Evolutionary conservation across 2,329 filamentous ascomycete species (phyloP).

Genomic region (Colletotrichum agaves): DNA sequence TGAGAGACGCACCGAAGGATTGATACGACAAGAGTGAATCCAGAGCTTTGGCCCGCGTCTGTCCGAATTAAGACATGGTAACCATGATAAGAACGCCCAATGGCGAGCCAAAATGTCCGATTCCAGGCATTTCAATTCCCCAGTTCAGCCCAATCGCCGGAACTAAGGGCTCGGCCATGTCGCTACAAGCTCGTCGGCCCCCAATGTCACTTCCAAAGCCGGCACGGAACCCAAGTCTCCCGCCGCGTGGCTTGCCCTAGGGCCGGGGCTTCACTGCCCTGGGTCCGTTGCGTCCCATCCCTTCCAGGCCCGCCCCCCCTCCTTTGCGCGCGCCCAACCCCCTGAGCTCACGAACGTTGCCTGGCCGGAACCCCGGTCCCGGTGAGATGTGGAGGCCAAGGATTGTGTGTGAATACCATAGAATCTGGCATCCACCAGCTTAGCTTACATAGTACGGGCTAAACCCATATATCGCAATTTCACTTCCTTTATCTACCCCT

Average conservation of each 20-base stretch:
- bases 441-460: no score
- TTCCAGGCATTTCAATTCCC: background rate
- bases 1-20: background rate
- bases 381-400: conserved; percentile 13
- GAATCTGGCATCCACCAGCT: no score
- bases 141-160: conserved; percentile 15
- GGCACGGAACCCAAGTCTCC: conserved; percentile 10
- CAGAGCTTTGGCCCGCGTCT: background rate
- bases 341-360: conserved; percentile 2
- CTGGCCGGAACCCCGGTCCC: conserved; percentile 21
- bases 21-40: background rate
- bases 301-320: no score
- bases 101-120: conserved; percentile 1
- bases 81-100: background rate
- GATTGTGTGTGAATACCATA: background rate
- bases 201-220: conserved; percentile 15
- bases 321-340: background rate
- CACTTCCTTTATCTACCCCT: no score
- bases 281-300: background rate
- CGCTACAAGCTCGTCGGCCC: conserved; percentile 13
- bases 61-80: background rate
- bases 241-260: conserved; percentile 21
- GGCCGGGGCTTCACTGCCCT: conserved; percentile 8
- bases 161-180: conserved; percentile 4
- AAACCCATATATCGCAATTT: no score